Conservation (phyloP, 192 early-diverging fungal species). For the Cladochytrium replicatum region DNA sequence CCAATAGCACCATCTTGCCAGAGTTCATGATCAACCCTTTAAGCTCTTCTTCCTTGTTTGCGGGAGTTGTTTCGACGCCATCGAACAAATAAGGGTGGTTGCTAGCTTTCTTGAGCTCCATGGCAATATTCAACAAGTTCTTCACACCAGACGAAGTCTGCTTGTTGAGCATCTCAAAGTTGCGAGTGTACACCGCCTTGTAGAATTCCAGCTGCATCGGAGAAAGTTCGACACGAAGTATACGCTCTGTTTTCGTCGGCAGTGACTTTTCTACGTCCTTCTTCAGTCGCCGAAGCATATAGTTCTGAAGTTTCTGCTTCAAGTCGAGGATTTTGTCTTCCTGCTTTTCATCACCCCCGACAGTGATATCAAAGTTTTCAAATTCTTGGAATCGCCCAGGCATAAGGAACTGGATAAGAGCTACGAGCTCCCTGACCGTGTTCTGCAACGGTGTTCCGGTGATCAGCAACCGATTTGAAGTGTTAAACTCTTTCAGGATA, state of each 20-base stretch:
- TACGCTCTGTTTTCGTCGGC: conserved; percentile 91
- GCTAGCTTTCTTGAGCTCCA: conserved; percentile 92
- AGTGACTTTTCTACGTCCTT: conserved; percentile 97
- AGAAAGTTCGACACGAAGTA: conserved; percentile 86
- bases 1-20: conserved; percentile 96
- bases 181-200: conserved; percentile 90
- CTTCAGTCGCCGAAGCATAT: conserved; percentile 93
- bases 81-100: conserved; percentile 90
- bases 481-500: conserved; percentile 76
- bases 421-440: conserved; percentile 85
- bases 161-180: conserved; percentile 79
- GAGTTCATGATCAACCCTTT: conserved; percentile 78
- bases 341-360: conserved; percentile 54
- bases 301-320: conserved; percentile 69
- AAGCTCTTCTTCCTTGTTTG: conserved; percentile 60
- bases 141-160: conserved; percentile 38
- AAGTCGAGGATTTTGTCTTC: conserved; percentile 74
- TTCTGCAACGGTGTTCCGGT: conserved; percentile 99
- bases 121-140: conserved; percentile 86
- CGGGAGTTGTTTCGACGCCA: conserved; percentile 23
- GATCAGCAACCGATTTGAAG: conserved; percentile 83
- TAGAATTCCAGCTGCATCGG: conserved; percentile 87
- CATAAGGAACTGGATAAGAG: conserved; percentile 87
- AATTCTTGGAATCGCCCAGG: conserved; percentile 67
- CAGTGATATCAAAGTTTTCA: conserved; percentile 67